Base-by-base conservation (phyloP, 768 basidiomycete species). In the Phylloporus scabripes region DNA sequence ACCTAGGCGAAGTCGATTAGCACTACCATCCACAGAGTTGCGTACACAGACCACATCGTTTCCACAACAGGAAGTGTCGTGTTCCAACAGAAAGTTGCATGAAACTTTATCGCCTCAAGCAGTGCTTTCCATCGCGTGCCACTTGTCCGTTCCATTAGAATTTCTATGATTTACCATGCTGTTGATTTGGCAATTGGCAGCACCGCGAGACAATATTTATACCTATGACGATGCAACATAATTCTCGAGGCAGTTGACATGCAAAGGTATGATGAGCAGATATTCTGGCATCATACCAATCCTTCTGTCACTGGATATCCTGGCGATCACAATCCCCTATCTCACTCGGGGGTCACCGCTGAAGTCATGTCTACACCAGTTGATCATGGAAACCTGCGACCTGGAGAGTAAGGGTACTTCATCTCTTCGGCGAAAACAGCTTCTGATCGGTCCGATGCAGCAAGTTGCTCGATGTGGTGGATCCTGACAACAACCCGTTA, bases 401-500 rank as follows among this genome's bases (percentile, higher is more conserved):
- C 6, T 18, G 40, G 2, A 41, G 28, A 42, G 58, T 53, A 46
- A 50, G 45, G 2, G 24, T 1, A 5, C 20, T 4, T 40, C n/a
- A 1, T 7, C 4, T 28, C 37, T 46, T 42, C 26, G 1, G 17
- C 2, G 5, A 12, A n/a, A 26, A 11, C 21, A 17, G 3, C 5
- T 33, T 42, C 40, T 61, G 2, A 60, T 2, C 0, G 0, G 6
- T 12, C 9, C 3, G 8, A 20, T 23, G 3, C 12, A 59, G 56
- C 36, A 40, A 42, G 2, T 11, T 15, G n/a, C 29, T 12, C 9
- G 8, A 33, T 17, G 2, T 4, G 15, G 36, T 39, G 12, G 14
- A 17, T 4, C 14, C 42, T 10, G 42, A 54, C n/a, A 18, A 24
- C 21, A 47, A 36, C 24, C 33, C 28, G 59, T 58, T 1, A 40